A percentile compares a stretch with the other conserved stretches of the same genome.
Evolutionary conservation across 2,329 filamentous ascomycete genomes (phyloP).

Genomic region (Chrysosporium keratinophilum): DNA sequence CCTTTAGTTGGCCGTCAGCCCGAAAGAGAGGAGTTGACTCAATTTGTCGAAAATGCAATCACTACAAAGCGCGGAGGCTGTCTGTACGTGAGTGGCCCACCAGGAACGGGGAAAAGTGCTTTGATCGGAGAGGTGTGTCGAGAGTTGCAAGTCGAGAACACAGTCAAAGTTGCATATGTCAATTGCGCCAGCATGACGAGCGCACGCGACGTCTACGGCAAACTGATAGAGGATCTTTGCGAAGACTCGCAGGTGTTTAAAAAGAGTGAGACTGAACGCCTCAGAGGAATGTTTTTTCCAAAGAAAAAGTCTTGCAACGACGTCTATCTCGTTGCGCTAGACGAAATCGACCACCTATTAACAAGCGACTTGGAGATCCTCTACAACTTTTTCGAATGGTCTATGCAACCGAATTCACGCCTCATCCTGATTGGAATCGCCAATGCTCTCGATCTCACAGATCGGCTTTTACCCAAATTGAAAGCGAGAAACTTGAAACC

Average conservation of each 20-base stretch:
- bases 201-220: slow-evolving; percentile 73
- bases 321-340: slow-evolving; percentile 74
- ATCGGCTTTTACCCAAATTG: slow-evolving; percentile 83
- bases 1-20: slow-evolving; percentile 67
- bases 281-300: slow-evolving; percentile 62
- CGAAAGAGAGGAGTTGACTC: slow-evolving; percentile 54
- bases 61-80: slow-evolving; percentile 59
- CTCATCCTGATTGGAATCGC: slow-evolving; percentile 85
- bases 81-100: slow-evolving; percentile 88
- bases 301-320: slow-evolving; percentile 45
- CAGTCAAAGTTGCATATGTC: slow-evolving; percentile 60
- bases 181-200: slow-evolving; percentile 97
- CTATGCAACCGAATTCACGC: slow-evolving; percentile 65
- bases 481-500: slow-evolving; percentile 90
- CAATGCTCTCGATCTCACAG: slow-evolving; percentile 89
- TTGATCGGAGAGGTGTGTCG: slow-evolving; percentile 72
- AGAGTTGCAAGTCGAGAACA: slow-evolving; percentile 40
- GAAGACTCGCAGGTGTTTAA: slow-evolving; percentile 53
- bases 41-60: slow-evolving; percentile 58
- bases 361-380: slow-evolving; percentile 80
- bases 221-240: slow-evolving; percentile 60
- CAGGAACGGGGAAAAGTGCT: slow-evolving; percentile 93
- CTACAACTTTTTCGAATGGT: slow-evolving; percentile 96
- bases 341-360: slow-evolving; percentile 91
- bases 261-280: slow-evolving; percentile 54